Conservation (phyloP, 257 asterid species). For the Nicotiana tomentosiformis region DNA sequence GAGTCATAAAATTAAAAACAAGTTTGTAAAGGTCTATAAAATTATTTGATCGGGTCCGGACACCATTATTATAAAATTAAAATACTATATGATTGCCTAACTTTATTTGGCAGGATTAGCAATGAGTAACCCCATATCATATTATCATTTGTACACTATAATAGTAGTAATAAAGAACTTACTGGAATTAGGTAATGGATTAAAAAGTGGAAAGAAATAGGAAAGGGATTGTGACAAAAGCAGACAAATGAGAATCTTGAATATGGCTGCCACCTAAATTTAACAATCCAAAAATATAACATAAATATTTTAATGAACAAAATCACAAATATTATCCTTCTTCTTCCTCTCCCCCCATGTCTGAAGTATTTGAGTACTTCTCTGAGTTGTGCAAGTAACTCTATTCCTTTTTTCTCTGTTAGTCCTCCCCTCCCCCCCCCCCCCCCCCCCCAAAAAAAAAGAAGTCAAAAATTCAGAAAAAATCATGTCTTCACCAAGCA, state of each 20-base stretch:
- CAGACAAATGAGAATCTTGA: not conserved
- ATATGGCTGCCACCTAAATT: not conserved
- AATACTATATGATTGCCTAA: not conserved
- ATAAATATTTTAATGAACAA: not conserved
- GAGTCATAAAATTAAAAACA: too few species aligned
- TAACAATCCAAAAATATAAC: not conserved
- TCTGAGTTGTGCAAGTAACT: constrained; percentile 14
- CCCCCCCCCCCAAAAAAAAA: too few species aligned
- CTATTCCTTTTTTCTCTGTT: not conserved
- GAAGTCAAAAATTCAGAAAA: not conserved
- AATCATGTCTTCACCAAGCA: constrained; percentile 95
- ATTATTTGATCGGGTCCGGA: too few species aligned
- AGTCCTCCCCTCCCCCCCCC: too few species aligned
- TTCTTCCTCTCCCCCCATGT: not conserved
- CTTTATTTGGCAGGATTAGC: not conserved
- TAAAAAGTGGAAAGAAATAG: not conserved
- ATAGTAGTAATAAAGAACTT: not conserved
- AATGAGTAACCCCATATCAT: not conserved
- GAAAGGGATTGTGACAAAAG: not conserved
- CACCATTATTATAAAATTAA: too few species aligned
- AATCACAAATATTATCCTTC: not conserved
- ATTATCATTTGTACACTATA: not conserved
- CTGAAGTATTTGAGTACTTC: constrained; percentile 5
- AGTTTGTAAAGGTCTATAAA: too few species aligned
- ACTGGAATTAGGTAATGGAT: not conserved